phyloP scores from a whole-genome alignment of 1,284 basidiomycete genomes.

The Ceratobasidium sp. region DNA sequence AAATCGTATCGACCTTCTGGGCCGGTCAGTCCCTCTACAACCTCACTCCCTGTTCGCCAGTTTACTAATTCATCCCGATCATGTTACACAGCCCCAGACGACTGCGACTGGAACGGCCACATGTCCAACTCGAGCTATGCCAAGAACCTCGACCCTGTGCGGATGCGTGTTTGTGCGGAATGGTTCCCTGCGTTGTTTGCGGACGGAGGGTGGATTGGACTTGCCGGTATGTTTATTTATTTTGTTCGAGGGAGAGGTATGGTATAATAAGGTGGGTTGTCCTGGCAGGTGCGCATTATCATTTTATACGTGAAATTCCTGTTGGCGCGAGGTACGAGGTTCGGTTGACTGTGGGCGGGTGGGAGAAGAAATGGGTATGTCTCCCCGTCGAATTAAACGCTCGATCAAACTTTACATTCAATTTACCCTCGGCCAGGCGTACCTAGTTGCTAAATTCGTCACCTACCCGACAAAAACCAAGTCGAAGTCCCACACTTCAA shows the following conservation, averaged over 20 bases:
- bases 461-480: neutral
- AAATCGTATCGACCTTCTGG: slow-evolving; percentile 30
- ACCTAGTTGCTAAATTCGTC: slow-evolving; percentile 36
- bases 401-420: slow-evolving; percentile 48
- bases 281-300: slow-evolving; percentile 15
- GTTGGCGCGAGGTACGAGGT: slow-evolving; percentile 79
- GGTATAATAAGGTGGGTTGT: no score
- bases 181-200: slow-evolving; percentile 75
- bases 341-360: slow-evolving; percentile 73
- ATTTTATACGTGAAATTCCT: slow-evolving; percentile 75
- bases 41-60: neutral
- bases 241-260: no score
- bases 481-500: neutral
- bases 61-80: neutral
- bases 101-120: slow-evolving; percentile 78
- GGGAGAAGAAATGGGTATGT: slow-evolving; percentile 91
- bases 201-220: slow-evolving; percentile 75
- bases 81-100: slow-evolving; percentile 68
- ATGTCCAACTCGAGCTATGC: slow-evolving; percentile 84
- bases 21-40: slow-evolving; percentile 41
- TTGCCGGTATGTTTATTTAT: slow-evolving; percentile 71
- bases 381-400: slow-evolving; percentile 52
- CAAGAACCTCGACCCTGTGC: slow-evolving; percentile 70
- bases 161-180: slow-evolving; percentile 65
- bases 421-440: slow-evolving; percentile 67